Base-by-base conservation (phyloP, 495 filamentous ascomycete genomes). In the Rhizodiscina lignyota region DNA sequence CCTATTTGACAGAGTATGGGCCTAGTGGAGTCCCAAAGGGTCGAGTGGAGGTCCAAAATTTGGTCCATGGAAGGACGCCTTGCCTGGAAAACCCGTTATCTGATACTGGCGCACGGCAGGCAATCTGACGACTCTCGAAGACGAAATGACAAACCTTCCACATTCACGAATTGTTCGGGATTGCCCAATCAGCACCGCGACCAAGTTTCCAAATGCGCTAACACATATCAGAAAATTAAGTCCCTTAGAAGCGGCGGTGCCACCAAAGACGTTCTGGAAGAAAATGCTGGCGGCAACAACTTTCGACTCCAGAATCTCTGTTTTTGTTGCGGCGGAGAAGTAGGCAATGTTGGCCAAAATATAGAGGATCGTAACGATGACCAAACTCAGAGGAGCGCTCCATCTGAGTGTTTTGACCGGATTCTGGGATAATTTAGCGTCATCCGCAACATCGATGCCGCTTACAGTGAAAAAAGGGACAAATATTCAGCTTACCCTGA, bases 321-420 rank as follows among this genome's bases (percentile, higher is more conserved):
- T 61, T 40, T 70, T 72, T 15, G 72, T 62, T 3, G 80, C 72
- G 0, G 71, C 77, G 3, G 71, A 71, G 40, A 81, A 79, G 51
- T 80, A 82, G 37, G 77, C 75, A 33, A 82, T 68, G 54, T 82
- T 80, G 46, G 66, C 68, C 17, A 80, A 48, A 52, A 81, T 71
- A 53, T 79, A 81, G 0, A 79, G 54, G 19, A 80, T 55, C 0
- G 69, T 66, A 17, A 79, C 74, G 6, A 63, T 60, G 18, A 54
- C 62, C 13, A 79, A 63, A 11, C 74, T 75, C 17, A 73, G 41
- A 0, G 70, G 74, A 0, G 72, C 77, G 1, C 74, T 77, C 33
- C 70, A 65, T 42, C 68, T 62, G 40, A 81, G 61, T 0, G 74
- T 80, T 30, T 66, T 64, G 13, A 63, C 60, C 0, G 76, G 76